A percentile compares a stretch with the other conserved stretches of the same genome.
These are phyloP conservation scores for Delitschia confertaspora DNA, from an alignment of 495 filamentous ascomycete species.

Conservation along the genomic window DNA sequence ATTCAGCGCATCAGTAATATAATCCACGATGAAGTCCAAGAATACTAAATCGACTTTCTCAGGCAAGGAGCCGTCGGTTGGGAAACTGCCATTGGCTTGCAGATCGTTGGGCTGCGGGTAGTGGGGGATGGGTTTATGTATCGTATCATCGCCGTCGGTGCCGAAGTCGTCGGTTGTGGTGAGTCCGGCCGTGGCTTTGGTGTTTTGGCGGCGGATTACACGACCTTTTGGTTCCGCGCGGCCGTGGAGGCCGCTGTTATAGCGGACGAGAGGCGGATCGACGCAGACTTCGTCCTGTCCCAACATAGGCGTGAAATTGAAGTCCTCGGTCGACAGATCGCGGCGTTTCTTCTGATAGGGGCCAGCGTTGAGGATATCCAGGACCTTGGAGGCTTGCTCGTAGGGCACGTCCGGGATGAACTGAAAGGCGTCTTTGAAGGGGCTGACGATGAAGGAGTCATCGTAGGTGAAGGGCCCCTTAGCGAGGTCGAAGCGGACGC, in stretches of 20 bases:
- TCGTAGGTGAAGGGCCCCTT: conserved; percentile 38
- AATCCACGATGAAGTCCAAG: conserved; percentile 30
- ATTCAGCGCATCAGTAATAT: conserved; percentile 33
- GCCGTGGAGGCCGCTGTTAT: conserved; percentile 4
- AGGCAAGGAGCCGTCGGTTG: conserved; percentile 27
- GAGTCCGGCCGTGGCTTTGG: conserved; percentile 34
- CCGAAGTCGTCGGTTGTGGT: conserved; percentile 40
- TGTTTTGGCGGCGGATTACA: conserved; percentile 37
- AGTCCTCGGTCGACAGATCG: conserved; percentile 26
- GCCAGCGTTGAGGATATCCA: conserved; percentile 38
- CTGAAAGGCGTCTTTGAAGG: conserved; percentile 33
- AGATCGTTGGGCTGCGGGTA: conserved; percentile 24
- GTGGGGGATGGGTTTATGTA: conserved; percentile 29
- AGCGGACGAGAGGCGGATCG: conserved; percentile 32
- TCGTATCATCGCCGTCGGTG: conserved; percentile 35
- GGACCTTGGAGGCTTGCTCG: conserved; percentile 28
- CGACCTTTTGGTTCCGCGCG: conserved; percentile 12
- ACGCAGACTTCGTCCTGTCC: conserved; percentile 36
- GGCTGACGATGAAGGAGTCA: conserved; percentile 37
- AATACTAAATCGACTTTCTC: conserved; percentile 33
- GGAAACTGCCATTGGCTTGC: conserved; percentile 33
- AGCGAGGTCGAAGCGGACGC: conserved; percentile 37
- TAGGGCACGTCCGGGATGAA: conserved; percentile 37
- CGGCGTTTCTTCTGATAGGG: conserved; percentile 37
- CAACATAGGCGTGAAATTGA: conserved; percentile 29